phyloP scores from a whole-genome alignment of 208 protist genomes.

The Leishmania tropica region DNA sequence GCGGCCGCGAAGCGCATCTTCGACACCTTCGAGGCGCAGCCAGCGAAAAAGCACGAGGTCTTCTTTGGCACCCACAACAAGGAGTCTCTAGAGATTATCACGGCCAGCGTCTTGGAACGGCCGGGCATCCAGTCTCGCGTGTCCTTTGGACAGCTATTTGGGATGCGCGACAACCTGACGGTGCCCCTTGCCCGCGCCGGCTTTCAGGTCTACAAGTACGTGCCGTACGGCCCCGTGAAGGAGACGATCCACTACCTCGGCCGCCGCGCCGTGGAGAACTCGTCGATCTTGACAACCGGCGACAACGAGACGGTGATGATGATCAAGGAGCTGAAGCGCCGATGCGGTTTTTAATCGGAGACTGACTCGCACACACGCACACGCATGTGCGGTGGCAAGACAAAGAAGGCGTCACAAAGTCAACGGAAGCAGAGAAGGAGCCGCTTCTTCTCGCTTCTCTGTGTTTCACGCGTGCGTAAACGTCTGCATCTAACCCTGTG shows the following conservation, averaged over 20 bases:
- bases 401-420: background rate
- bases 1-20: conserved; percentile 64
- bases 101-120: conserved; percentile 61
- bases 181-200: conserved; percentile 88
- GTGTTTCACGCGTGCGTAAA: background rate
- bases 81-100: conserved; percentile 76
- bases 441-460: background rate
- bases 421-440: background rate
- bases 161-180: conserved; percentile 97
- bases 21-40: conserved; percentile 48
- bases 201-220: conserved; percentile 94
- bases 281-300: conserved; percentile 59
- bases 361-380: background rate
- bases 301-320: conserved; percentile 75
- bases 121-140: conserved; percentile 42
- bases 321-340: conserved; percentile 76
- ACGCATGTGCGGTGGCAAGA: background rate
- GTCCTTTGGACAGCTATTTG: conserved; percentile 95
- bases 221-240: conserved; percentile 96
- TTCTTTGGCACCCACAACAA: conserved; percentile 96
- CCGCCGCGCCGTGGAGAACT: conserved; percentile 96
- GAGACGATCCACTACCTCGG: conserved; percentile 97
- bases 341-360: conserved; percentile 35
- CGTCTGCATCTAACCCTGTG: background rate
- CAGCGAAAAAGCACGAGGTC: conserved; percentile 66